Base-by-base conservation (phyloP, 306 rosid genomes). In the Castanopsis chinensis region DNA sequence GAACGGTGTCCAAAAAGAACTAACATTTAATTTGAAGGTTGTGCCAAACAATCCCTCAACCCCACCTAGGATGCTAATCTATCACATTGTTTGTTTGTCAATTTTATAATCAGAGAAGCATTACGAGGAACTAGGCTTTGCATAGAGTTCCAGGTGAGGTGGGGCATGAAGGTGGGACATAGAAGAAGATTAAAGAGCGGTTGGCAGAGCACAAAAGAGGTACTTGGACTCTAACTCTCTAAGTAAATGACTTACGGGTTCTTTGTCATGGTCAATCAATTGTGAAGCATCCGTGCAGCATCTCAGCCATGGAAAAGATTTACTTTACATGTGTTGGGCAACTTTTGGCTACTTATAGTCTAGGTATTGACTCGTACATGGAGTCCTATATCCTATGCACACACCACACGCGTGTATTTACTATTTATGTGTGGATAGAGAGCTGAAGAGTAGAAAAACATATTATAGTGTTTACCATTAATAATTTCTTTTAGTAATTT, bases 1-100 rank as follows among this genome's bases (percentile, higher is more conserved):
- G 0, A 37, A 37, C 7, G 10, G 0, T 1, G 43, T 37, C 43
- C 1, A 37, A 37, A 41, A 41, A 8, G 45, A 41, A 41, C 45
- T 41, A 8, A 41, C 45, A 41, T 8, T 7, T 76, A 69, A 70
- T 43, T 70, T 78, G 82, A 76, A 73, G 73, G 82, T 61, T 80
- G 77, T 65, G 79, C 77, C 82, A 77, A 85, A 84, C 85, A 79
- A 82, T 56, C 32, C 45, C 79, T 81, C 70, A 83, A 82, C 82
- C 87, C 89, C 88, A 86, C 98, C 92, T 95, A 85, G 99, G 98
- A 95, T 95, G 89, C 98, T 87, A 54, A 61, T 81, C 82, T 27
- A 51, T 69, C 69, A 52, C 30, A 30, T 77, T 77, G 28, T 52
- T 65, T 74, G 51, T 84, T 75, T 81, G 79, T 81, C 83, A 41